These are phyloP conservation scores for Byssothecium circinans DNA, from an alignment of 2,329 filamentous ascomycete genomes.

Conservation along the genomic window DNA sequence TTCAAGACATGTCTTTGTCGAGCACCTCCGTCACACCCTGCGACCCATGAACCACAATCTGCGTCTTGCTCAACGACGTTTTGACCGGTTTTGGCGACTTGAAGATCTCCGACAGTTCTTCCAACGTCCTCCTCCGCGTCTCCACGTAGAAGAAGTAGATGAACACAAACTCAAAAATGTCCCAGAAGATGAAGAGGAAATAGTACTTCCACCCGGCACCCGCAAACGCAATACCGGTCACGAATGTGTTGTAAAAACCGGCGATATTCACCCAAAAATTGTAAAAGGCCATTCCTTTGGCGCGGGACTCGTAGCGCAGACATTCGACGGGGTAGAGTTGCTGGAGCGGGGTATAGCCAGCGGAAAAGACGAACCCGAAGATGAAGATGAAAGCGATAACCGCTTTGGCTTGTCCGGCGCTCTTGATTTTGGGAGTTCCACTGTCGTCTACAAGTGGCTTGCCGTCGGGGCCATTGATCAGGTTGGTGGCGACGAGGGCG, in stretches of 20 bases:
- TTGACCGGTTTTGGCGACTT: conserved; percentile 45
- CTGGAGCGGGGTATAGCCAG: conserved; percentile 50
- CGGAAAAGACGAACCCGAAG: conserved; percentile 44
- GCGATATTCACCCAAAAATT: conserved; percentile 52
- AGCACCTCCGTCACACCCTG: conserved; percentile 37
- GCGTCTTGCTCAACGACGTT: conserved; percentile 32
- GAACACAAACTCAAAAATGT: conserved; percentile 46
- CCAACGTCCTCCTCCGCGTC: conserved; percentile 46
- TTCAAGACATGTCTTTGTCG: conserved; percentile 25
- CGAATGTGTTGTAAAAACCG: conserved; percentile 51
- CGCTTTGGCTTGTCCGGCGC: conserved; percentile 40
- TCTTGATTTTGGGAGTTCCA: conserved; percentile 40
- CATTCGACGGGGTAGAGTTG: conserved; percentile 55
- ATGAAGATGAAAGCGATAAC: conserved; percentile 51
- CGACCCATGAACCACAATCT: conserved; percentile 33
- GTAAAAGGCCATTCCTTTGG: conserved; percentile 54
- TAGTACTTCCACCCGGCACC: conserved; percentile 46
- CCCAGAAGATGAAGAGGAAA: conserved; percentile 47
- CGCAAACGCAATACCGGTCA: conserved; percentile 45
- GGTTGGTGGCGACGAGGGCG: conserved; percentile 46
- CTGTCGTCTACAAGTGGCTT: conserved; percentile 21
- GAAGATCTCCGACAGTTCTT: conserved; percentile 51
- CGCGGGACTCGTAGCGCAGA: conserved; percentile 50
- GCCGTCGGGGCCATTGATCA: conserved; percentile 29
- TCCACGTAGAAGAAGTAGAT: conserved; percentile 44